phyloP scores from a whole-genome alignment of 2,329 filamentous ascomycete species.

The Ophiostoma perfectum region DNA sequence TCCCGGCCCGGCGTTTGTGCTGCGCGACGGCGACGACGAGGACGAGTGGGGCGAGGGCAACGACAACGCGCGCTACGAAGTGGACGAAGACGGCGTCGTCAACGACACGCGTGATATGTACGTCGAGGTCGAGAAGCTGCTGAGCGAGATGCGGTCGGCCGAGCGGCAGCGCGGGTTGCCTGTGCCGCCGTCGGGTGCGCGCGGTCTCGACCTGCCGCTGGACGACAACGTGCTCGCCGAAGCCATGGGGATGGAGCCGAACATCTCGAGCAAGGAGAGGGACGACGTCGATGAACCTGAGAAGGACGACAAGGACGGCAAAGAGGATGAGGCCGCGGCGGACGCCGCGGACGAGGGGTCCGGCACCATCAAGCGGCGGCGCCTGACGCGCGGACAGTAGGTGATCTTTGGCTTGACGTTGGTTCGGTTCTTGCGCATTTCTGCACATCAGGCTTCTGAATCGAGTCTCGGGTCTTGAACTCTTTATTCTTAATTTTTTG shows the following conservation, averaged over 20 bases:
- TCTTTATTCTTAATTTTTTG: not conserved
- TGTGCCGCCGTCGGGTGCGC: conserved; percentile 30
- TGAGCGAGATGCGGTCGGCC: conserved; percentile 69
- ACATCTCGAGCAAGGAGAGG: not conserved
- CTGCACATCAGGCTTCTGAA: too few relatives aligned
- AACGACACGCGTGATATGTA: conserved; percentile 88
- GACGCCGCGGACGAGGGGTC: conserved; percentile 20
- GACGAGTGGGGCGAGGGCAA: conserved; percentile 32
- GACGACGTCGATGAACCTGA: conserved; percentile 19
- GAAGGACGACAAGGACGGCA: not conserved
- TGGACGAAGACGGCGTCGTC: conserved; percentile 80
- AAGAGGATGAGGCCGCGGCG: conserved; percentile 6
- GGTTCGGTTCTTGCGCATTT: too few relatives aligned
- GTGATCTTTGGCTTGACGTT: not conserved
- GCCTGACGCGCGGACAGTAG: conserved; percentile 27
- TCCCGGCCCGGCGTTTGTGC: conserved; percentile 57
- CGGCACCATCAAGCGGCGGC: conserved; percentile 28
- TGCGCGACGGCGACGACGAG: conserved; percentile 37
- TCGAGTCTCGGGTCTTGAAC: not conserved
- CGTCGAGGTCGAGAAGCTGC: conserved; percentile 72
- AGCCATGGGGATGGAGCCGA: conserved; percentile 22
- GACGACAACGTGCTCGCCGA: conserved; percentile 17
- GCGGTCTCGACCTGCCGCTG: conserved; percentile 21
- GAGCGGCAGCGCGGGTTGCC: conserved; percentile 52
- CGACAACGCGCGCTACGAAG: conserved; percentile 53